Evolutionary conservation across 495 filamentous ascomycete genomes (phyloP), one percentile per base, ranked within the genome.

Genomic region (Penicillium mononematosum): DNA sequence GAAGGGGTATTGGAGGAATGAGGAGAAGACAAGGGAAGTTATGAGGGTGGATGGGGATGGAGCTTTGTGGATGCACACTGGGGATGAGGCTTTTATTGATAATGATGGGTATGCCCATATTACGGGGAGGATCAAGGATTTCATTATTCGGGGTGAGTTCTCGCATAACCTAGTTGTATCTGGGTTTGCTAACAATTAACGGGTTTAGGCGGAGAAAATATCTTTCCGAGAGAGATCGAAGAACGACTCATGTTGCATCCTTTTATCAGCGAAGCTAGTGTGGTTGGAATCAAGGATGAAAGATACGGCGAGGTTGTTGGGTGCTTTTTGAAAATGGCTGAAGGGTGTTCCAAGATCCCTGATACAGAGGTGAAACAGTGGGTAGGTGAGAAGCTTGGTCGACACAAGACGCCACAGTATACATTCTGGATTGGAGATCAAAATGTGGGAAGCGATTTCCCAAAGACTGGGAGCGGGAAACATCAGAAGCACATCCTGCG

Each of bases 1-100:
- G 84, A 84, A 88, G 64, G 86, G 87, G n/a, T 96, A 96, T 66
- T 96, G 81, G 81, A 79, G 76, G 19, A 88, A 91, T 59, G 70
- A 77, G 45, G 77, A 60, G 42, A 78, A 80, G 51, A 93, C 89
- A 2, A 73, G 66, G 0, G 88, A 91, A 69, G 89, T 86, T 7
- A 76, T 90, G 62, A 62, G 78, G 16, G 52, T 79, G 72, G 57
- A 59, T 22, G 41, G 27, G 10, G 38, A 61, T 24, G 58, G 59
- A 0, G 25, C 54, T 24, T 34, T 61, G 32, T 70, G 67, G 67
- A 61, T 70, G 58, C 56, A 66, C 32, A 68, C 68, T 0, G 68
- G 68, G 2, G 68, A 70, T 39, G 56, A 70, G 32, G 60, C 56
- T 4, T 38, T 58, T 4, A 19, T 70, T n/a, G 61, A 70, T 42